phyloP scores from a whole-genome alignment of 371 early-diverging fungal species.

The Thermomucor indicae-seudaticae region DNA sequence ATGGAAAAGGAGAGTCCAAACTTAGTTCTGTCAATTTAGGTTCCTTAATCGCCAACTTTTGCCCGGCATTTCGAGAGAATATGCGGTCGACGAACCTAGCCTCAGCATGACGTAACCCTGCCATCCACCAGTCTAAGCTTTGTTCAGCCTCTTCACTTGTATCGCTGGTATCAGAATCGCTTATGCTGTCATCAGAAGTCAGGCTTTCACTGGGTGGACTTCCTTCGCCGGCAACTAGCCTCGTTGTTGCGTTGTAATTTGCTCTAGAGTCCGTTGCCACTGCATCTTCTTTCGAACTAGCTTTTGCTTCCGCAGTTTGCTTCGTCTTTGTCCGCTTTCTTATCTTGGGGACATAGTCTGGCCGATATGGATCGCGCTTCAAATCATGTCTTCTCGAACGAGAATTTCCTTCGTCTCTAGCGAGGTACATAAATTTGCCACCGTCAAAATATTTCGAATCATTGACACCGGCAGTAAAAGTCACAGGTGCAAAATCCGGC shows the following conservation, averaged over 20 bases:
- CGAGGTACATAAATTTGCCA: constrained; percentile 41
- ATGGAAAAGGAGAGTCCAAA: too few relatives aligned
- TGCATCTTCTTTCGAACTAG: not conserved
- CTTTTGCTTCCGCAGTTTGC: not conserved
- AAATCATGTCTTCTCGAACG: not conserved
- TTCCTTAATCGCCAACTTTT: not conserved
- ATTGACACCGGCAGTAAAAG: constrained; percentile 25
- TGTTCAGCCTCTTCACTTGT: not conserved
- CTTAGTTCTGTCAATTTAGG: too few relatives aligned
- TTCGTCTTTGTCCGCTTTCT: constrained; percentile 8
- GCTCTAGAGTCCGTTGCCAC: not conserved
- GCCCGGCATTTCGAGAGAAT: not conserved
- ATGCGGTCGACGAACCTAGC: not conserved
- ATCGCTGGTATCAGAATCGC: not conserved
- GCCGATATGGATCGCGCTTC: constrained; percentile 26
- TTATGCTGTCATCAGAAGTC: not conserved
- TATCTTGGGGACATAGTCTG: constrained; percentile 34
- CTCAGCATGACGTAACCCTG: not conserved
- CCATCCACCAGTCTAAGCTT: not conserved
- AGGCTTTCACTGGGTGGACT: not conserved
- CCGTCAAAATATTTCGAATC: constrained; percentile 44
- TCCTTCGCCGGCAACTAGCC: too few relatives aligned
- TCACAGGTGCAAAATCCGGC: constrained; percentile 47
- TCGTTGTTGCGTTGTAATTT: not conserved
- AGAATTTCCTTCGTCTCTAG: constrained; percentile 6